Percentiles rank a stretch among this genome's conserved stretches.
Evolutionary conservation across 2,329 filamentous ascomycete genomes (phyloP).

Genomic region (Thermomyces lanuginosus): DNA sequence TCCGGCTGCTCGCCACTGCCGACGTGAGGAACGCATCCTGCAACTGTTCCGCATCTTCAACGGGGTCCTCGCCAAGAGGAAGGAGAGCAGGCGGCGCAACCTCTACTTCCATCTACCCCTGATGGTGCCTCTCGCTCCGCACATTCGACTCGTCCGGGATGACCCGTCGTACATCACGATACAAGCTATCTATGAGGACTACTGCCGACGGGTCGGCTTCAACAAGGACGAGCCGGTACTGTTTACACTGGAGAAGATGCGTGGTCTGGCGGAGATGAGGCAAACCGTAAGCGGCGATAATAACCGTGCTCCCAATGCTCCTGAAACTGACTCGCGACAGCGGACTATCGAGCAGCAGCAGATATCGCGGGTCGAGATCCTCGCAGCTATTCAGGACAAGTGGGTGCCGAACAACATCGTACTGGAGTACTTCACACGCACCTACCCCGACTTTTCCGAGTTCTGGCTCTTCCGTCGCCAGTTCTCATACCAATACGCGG

Average conservation of each 20-base stretch:
- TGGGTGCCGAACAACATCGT: slow-evolving; percentile 72
- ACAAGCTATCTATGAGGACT: slow-evolving; percentile 90
- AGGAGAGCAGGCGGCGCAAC: slow-evolving; percentile 85
- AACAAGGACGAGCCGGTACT: slow-evolving; percentile 91
- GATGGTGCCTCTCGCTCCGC: slow-evolving; percentile 88
- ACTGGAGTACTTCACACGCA: slow-evolving; percentile 75
- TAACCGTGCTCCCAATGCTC: not conserved
- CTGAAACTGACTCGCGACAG: slow-evolving; percentile 18
- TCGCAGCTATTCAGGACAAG: slow-evolving; percentile 83
- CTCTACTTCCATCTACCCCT: slow-evolving; percentile 90
- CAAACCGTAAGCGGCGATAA: slow-evolving; percentile 27
- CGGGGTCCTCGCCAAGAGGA: slow-evolving; percentile 74
- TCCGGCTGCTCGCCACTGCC: slow-evolving; percentile 77
- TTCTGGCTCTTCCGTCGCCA: slow-evolving; percentile 98
- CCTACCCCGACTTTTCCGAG: slow-evolving; percentile 76
- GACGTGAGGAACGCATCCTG: slow-evolving; percentile 83
- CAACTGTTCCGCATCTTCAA: slow-evolving; percentile 98
- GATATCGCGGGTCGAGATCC: slow-evolving; percentile 72
- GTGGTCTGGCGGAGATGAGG: slow-evolving; percentile 56
- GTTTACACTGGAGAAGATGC: slow-evolving; percentile 88
- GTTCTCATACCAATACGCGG: slow-evolving; percentile 88
- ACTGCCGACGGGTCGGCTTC: slow-evolving; percentile 72
- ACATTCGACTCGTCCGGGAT: slow-evolving; percentile 90
- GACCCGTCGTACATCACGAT: slow-evolving; percentile 87
- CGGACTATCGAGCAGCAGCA: slow-evolving; percentile 48